Base-by-base conservation (phyloP, 345 rosid genomes). In the Brassica cretica region DNA sequence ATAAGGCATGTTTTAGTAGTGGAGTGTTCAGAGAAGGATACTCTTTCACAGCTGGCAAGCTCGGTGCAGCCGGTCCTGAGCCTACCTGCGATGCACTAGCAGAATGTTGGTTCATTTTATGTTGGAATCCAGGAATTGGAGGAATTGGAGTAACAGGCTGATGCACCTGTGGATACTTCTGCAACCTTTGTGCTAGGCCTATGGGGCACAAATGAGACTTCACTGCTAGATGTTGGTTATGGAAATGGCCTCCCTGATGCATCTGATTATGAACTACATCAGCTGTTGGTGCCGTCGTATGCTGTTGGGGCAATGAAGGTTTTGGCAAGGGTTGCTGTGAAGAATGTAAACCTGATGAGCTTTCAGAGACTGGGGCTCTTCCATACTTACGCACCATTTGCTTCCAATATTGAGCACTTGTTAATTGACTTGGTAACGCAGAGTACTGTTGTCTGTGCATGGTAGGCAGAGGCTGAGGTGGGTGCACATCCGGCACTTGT, bases 241-340 rank as follows among this genome's bases (percentile, higher is more conserved):
- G 16, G 2, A 14, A 49, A 49, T 5, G 55, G 15, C 16, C 18
- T 49, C 18, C 55, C 55, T 49, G 55, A 49, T 49, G 55, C 18
- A 35, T 5, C 55, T 49, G 55, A n/a, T 49, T 49, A n/a, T 14
- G 16, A 14, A 49, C 16, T 3, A 49, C 55, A 49, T 49, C 55
- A 5, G 55, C 5, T n/a, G 18, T 49, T 5, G 55, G 16, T 14
- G 18, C 16, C 16, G 18, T 1, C 18, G 55, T 49, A 14, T 62
- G 68, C 6, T 64, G 68, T 3, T 64, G 46, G 16, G 68, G 51
- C 8, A 65, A 8, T 65, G 68, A 16, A 35, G 46, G 68, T 53
- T 82, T 88, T 74, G 84, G 68, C 78, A 80, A 51, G 11, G 25
- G 27, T 56, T 24, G 46, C 46, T 39, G 46, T 10, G 46, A 39